Conservation (phyloP, 306 rosid genomes). For the Pyrus pyrifolia region DNA sequence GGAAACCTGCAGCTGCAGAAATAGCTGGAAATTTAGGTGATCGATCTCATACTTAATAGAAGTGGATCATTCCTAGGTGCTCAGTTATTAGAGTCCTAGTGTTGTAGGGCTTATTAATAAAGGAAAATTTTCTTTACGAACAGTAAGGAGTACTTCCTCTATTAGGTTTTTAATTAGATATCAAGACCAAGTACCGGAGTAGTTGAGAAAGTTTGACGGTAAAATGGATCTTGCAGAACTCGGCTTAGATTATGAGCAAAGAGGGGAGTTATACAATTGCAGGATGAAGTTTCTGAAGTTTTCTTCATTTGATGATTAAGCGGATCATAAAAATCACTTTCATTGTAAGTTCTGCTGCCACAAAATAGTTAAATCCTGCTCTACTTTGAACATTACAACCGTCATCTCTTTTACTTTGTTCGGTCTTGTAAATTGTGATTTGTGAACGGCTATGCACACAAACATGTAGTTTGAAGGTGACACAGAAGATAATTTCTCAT, state of each 20-base stretch:
- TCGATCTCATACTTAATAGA: constrained; percentile 21
- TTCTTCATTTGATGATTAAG: neutral
- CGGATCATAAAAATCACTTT: neutral
- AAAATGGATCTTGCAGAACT: neutral
- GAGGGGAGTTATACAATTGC: neutral
- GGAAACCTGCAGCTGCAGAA: neutral
- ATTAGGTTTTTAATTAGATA: neutral
- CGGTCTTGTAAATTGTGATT: neutral
- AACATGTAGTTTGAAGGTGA: neutral
- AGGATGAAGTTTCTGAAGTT: neutral
- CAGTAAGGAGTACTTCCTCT: too few relatives aligned
- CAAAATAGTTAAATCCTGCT: neutral
- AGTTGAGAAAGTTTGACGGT: neutral
- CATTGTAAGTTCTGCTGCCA: neutral
- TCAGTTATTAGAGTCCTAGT: constrained; percentile 23
- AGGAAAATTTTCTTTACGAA: too few relatives aligned
- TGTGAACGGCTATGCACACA: neutral
- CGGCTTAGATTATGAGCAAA: neutral
- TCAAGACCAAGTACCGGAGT: neutral
- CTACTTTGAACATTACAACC: neutral
- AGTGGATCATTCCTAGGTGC: constrained; percentile 32
- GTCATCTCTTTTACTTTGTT: neutral
- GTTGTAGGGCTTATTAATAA: too few relatives aligned
- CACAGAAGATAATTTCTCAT: neutral
- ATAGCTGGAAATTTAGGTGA: constrained; percentile 5